Evolutionary conservation across 176 grass and related monocot genomes (phyloP).

Genomic region (Bromus sterilis): DNA sequence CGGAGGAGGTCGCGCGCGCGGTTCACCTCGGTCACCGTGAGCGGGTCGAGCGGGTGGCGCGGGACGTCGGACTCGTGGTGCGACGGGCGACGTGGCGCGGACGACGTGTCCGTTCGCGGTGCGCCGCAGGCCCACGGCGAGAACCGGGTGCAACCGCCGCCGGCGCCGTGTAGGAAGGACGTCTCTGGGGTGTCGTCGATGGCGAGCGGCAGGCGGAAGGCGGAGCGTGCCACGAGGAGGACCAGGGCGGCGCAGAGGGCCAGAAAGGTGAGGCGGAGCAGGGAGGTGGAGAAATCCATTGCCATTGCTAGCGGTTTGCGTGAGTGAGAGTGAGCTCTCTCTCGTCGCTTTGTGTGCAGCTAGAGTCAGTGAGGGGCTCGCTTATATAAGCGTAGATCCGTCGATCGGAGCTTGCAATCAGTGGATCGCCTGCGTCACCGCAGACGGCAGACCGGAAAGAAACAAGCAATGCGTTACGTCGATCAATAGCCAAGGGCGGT

Average conservation of each 20-base stretch:
- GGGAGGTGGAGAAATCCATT: constrained; percentile 51
- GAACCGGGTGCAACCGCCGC: constrained; percentile 18
- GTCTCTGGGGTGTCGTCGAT: neutral
- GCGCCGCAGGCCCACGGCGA: constrained; percentile 28
- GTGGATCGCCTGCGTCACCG: neutral
- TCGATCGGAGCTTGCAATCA: neutral
- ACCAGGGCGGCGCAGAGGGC: constrained; percentile 40
- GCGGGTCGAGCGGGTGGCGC: constrained; percentile 62
- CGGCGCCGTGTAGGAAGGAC: constrained; percentile 11
- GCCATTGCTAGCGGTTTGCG: neutral
- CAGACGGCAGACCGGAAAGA: neutral
- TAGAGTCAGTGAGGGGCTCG: neutral
- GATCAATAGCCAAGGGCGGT: no score
- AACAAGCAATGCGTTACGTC: neutral
- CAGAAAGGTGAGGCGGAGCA: constrained; percentile 59
- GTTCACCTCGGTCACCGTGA: constrained; percentile 59
- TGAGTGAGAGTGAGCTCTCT: neutral
- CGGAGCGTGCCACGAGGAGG: constrained; percentile 39
- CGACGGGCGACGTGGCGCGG: neutral
- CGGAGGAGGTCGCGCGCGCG: constrained; percentile 53
- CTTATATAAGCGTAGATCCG: neutral
- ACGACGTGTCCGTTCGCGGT: neutral
- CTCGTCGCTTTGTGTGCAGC: neutral
- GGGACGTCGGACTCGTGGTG: constrained; percentile 46
- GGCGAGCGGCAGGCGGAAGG: constrained; percentile 7